These are phyloP conservation scores for Euptelea pleiosperma DNA, from an alignment of 164 flowering plant genomes.

Conservation along the genomic window DNA sequence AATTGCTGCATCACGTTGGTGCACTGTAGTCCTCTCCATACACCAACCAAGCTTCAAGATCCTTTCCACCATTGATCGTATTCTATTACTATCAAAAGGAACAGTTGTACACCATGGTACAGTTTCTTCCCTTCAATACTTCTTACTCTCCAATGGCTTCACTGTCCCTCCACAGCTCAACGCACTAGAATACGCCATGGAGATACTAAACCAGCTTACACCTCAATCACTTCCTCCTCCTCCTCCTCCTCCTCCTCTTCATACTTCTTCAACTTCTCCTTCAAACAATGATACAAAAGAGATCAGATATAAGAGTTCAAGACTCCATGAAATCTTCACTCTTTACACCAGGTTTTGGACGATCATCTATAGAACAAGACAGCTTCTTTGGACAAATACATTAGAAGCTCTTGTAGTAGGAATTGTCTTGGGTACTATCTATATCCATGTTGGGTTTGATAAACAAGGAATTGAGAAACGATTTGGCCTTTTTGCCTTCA, in stretches of 20 bases:
- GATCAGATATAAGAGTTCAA: slow-evolving; percentile 52
- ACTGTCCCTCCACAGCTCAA: slow-evolving; percentile 88
- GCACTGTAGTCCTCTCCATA: slow-evolving; percentile 77
- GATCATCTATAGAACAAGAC: slow-evolving; percentile 81
- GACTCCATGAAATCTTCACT: slow-evolving; percentile 49
- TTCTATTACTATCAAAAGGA: slow-evolving; percentile 73
- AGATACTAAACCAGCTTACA: slow-evolving; percentile 55
- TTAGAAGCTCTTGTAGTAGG: slow-evolving; percentile 84
- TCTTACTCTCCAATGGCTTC: slow-evolving; percentile 51
- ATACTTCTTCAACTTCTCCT: background rate
- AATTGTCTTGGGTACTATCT: slow-evolving; percentile 79
- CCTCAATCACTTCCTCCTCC: background rate
- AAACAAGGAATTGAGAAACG: slow-evolving; percentile 77
- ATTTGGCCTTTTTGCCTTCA: slow-evolving; percentile 93
- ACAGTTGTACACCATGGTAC: slow-evolving; percentile 75
- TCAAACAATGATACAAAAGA: slow-evolving; percentile 11
- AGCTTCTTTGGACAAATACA: slow-evolving; percentile 72
- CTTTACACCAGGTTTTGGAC: slow-evolving; percentile 74
- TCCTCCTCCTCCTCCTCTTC: slow-evolving; percentile 1
- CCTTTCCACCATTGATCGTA: slow-evolving; percentile 54
- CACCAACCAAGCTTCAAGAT: slow-evolving; percentile 96
- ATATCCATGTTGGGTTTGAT: slow-evolving; percentile 66
- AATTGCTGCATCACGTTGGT: slow-evolving; percentile 40
- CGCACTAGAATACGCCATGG: slow-evolving; percentile 85
- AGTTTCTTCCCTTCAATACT: slow-evolving; percentile 43